Conservation (phyloP, 1,139 yeast genomes). For the Saccharomycopsis phalli region DNA sequence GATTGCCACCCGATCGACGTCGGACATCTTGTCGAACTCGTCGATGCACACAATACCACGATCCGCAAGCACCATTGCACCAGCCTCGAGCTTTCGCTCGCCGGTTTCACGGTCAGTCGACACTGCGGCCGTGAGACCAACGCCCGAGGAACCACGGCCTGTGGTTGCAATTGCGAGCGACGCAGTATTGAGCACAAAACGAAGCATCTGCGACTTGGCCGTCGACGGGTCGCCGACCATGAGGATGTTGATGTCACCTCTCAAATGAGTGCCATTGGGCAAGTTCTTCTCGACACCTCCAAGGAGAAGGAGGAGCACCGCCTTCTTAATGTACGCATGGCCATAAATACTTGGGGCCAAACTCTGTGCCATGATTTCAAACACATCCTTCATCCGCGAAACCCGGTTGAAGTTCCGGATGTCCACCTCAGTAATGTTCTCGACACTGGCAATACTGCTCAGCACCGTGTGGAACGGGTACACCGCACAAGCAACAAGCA, state of each 20-base stretch:
- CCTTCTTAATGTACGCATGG: constrained; percentile 82
- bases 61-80: constrained; percentile 99
- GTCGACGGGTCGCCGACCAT: constrained; percentile 99
- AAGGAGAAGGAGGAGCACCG: constrained; percentile 79
- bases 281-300: constrained; percentile 95
- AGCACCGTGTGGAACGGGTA: constrained; percentile 84
- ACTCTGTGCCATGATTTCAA: constrained; percentile 74
- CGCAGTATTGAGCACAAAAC: constrained; percentile 93
- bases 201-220: constrained; percentile 89
- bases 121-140: constrained; percentile 98
- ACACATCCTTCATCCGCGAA: constrained; percentile 59
- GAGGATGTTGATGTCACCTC: constrained; percentile 93
- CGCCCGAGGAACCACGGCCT: constrained; percentile 98
- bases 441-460: constrained; percentile 74
- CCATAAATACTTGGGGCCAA: constrained; percentile 96
- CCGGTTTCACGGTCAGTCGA: constrained; percentile 96
- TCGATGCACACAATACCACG: constrained; percentile 97
- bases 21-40: constrained; percentile 97
- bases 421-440: constrained; percentile 71
- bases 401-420: constrained; percentile 79
- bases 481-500: constrained; percentile 78
- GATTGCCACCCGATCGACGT: constrained; percentile 92
- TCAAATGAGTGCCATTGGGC: constrained; percentile 90
- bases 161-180: constrained; percentile 95
- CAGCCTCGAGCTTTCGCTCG: constrained; percentile 93